Evolutionary conservation across 371 early-diverging fungal species (phyloP).

Genomic region (Nematocida parisii): DNA sequence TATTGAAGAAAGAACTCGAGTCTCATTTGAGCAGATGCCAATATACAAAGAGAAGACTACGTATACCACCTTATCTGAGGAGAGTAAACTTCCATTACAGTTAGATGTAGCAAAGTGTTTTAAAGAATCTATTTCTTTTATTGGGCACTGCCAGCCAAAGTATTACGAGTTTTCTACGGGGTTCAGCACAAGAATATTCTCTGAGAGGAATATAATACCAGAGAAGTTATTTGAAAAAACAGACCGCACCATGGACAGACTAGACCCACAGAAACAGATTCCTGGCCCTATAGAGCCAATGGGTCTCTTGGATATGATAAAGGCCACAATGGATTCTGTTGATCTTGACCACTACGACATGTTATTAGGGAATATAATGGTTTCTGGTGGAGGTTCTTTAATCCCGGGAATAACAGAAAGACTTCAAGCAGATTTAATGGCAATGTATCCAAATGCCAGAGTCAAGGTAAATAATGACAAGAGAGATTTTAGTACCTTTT

Average conservation of each 20-base stretch:
- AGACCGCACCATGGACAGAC: conserved; percentile 1
- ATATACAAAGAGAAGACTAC: conserved; percentile 26
- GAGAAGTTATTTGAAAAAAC: conserved; percentile 22
- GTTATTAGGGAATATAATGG: conserved; percentile 50
- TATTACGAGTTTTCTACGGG: conserved; percentile 48
- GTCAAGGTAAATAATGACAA: conserved; percentile 37
- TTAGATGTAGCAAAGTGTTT: conserved; percentile 42
- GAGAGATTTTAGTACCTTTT: conserved; percentile 59
- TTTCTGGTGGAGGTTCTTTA: conserved; percentile 52
- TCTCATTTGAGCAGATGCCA: conserved; percentile 47
- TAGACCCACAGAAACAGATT: conserved; percentile 32
- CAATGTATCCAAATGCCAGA: conserved; percentile 30
- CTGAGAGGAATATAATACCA: conserved; percentile 44
- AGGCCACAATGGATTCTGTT: conserved; percentile 11
- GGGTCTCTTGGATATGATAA: conserved; percentile 37
- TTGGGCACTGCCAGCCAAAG: conserved; percentile 44
- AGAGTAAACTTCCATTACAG: neutral
- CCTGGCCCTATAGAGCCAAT: conserved; percentile 10
- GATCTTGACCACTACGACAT: conserved; percentile 33
- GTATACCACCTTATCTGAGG: conserved; percentile 1
- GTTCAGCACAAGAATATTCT: conserved; percentile 43
- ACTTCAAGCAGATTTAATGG: conserved; percentile 32
- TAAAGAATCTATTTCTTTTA: conserved; percentile 37
- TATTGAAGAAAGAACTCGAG: conserved; percentile 30
- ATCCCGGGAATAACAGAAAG: conserved; percentile 39